Evolutionary conservation across 371 early-diverging fungal genomes (phyloP), one percentile per base, ranked within the genome.

Genomic region (Rhizomucor miehei): DNA sequence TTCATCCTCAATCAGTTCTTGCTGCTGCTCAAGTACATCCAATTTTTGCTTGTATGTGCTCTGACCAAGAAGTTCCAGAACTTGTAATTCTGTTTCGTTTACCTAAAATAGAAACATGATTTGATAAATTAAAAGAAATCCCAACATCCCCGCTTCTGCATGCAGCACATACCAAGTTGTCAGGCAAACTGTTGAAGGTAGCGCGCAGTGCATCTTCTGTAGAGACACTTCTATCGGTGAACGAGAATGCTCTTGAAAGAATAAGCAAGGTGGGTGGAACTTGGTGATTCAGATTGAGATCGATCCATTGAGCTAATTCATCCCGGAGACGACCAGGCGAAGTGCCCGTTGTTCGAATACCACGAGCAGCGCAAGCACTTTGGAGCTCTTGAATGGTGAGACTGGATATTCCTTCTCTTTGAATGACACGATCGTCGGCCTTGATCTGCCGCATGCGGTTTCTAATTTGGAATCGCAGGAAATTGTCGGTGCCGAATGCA

Each of bases 401-500:
- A 21, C 81, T 73, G 5, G 95, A 92, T n/a, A 96, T 88, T 13
- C 96, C 97, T 72, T 97, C 98, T 6, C 72, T 67, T 56, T 73
- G 72, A 58, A 96, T 96, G 59, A 91, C 80, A 82, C 82, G 34
- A 68, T 98, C 98, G 72, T 98, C 98, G 6, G 84, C 80, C 53
- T 88, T 85, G 55, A 98, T 85, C 55, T 91, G 83, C 47, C 81
- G 75, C 86, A 97, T 90, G 39, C 88, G 79, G 56, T 87, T 87
- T 24, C 92, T 83, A 62, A 97, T 88, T 67, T 90, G 92, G 75
- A 89, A 91, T 49, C 95, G 84, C 60, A 97, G 80, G 59, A 92
- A 94, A 54, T 89, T 87, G 73, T 97, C 97, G 13, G 97, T 96
- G 25, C 97, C 98, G 72, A 97, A 96, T 14, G 94, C 89, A 52